Evolutionary conservation across 257 asterid genomes (phyloP).

Genomic region (Gentiana straminea): DNA sequence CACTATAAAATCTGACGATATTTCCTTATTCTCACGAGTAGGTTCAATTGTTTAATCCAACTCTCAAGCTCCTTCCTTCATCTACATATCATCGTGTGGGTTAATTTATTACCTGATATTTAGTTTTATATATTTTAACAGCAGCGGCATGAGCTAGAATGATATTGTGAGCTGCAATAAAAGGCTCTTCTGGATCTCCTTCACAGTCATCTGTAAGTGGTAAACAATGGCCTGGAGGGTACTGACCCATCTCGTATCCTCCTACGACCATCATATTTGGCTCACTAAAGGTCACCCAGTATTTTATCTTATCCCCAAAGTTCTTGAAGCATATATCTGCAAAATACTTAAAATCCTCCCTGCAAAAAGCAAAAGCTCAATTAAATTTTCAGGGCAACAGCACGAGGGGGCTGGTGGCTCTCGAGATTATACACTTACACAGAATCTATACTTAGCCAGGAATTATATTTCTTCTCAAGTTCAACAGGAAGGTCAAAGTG

Average conservation of each 20-base stretch:
- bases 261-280: constrained; percentile 1
- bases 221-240: constrained; percentile 15
- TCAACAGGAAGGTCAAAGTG: constrained; percentile 16
- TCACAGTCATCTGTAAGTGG: constrained; percentile 10
- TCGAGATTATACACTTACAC: constrained; percentile 5
- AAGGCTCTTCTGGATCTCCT: constrained; percentile 19
- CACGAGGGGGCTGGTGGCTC: not conserved
- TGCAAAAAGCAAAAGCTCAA: not conserved
- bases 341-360: constrained; percentile 12
- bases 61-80: no score
- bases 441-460: constrained; percentile 13
- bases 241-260: not conserved
- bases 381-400: not conserved
- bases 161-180: constrained; percentile 18
- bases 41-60: no score
- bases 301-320: constrained; percentile 7
- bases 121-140: constrained; percentile 12
- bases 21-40: no score
- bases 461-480: constrained; percentile 7
- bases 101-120: constrained; percentile 12
- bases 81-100: no score
- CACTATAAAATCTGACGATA: no score
- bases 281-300: constrained; percentile 11
- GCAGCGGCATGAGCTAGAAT: constrained; percentile 17
- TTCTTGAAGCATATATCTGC: constrained; percentile 16